These are phyloP conservation scores for Penicillium parvum DNA, from an alignment of 495 filamentous ascomycete species.

Conservation along the genomic window DNA sequence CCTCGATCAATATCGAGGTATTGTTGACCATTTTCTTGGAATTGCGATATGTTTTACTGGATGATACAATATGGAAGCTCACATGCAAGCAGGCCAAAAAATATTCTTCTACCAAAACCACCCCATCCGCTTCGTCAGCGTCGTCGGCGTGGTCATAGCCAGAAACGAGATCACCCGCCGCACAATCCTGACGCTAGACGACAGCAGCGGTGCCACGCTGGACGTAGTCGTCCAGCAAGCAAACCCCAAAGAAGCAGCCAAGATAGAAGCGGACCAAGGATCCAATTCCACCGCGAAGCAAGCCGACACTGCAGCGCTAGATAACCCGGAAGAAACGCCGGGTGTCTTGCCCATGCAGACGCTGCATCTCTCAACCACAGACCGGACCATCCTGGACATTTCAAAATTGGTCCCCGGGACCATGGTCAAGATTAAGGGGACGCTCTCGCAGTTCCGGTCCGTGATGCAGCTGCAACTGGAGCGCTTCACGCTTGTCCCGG, in stretches of 20 bases:
- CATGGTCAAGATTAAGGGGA: constrained; percentile 75
- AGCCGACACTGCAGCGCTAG: neutral
- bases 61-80: too few species aligned
- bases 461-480: constrained; percentile 65
- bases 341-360: neutral
- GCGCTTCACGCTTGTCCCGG: constrained; percentile 52
- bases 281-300: neutral
- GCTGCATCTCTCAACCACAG: constrained; percentile 28
- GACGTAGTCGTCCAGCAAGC: constrained; percentile 47
- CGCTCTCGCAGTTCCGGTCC: constrained; percentile 57
- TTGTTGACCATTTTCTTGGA: too few species aligned
- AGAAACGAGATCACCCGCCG: constrained; percentile 59
- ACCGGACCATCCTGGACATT: constrained; percentile 35
- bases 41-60: too few species aligned
- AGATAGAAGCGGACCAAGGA: constrained; percentile 4
- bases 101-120: constrained; percentile 82
- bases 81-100: constrained; percentile 64
- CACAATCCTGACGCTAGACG: constrained; percentile 71
- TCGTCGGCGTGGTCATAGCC: constrained; percentile 73
- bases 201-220: constrained; percentile 75
- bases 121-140: constrained; percentile 78
- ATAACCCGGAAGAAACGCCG: neutral
- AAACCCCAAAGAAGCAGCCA: constrained; percentile 2
- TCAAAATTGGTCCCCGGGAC: constrained; percentile 56
- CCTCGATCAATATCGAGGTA: too few species aligned